Evolutionary conservation across 371 early-diverging fungal genomes (phyloP).

Genomic region (Mucor velutinosus): DNA sequence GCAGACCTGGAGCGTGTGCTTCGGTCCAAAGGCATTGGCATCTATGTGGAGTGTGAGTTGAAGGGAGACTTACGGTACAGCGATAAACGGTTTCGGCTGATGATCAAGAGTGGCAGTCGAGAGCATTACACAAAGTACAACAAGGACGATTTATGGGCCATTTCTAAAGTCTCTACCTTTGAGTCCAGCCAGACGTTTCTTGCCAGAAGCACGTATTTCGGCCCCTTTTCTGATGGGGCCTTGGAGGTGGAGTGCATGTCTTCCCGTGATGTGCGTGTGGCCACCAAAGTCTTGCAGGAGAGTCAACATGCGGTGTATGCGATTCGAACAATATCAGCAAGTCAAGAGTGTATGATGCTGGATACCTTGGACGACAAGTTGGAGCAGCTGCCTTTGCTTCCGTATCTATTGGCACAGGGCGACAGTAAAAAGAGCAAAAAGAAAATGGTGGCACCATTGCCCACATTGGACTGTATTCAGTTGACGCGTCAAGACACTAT

Average conservation of each 20-base stretch:
- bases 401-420: conserved; percentile 42
- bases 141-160: conserved; percentile 73
- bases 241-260: conserved; percentile 58
- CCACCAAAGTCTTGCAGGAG: conserved; percentile 21
- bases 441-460: conserved; percentile 19
- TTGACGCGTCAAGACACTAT: conserved; percentile 48
- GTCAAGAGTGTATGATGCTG: conserved; percentile 77
- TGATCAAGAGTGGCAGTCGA: conserved; percentile 29
- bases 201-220: conserved; percentile 59
- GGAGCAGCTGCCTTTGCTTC: conserved; percentile 50
- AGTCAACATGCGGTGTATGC: conserved; percentile 50
- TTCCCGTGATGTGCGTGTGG: conserved; percentile 42
- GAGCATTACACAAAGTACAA: conserved; percentile 58
- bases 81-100: conserved; percentile 24
- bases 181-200: conserved; percentile 57
- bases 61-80: conserved; percentile 1
- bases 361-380: conserved; percentile 55
- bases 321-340: conserved; percentile 66
- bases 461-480: conserved; percentile 25
- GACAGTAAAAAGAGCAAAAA: conserved; percentile 11
- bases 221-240: conserved; percentile 54
- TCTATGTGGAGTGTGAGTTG: conserved; percentile 34
- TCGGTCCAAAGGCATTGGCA: conserved; percentile 41
- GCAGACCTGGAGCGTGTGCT: conserved; percentile 31
- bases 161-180: conserved; percentile 51